phyloP scores from a whole-genome alignment of 169 alveolate species.

The Plasmodium vinckei region DNA sequence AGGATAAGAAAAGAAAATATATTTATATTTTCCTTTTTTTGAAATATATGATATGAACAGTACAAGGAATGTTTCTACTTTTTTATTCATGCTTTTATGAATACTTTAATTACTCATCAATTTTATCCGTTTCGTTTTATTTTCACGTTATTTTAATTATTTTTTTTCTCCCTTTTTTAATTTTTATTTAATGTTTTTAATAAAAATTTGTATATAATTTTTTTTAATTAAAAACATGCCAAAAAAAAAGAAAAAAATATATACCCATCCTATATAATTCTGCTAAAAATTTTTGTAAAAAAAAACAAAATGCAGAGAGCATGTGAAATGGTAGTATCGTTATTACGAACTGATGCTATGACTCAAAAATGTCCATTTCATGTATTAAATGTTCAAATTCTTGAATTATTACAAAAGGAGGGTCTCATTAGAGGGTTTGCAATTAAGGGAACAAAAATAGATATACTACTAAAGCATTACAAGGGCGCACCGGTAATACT shows the following conservation, averaged over 20 bases:
- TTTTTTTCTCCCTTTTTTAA: too few species aligned
- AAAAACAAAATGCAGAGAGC: constrained; percentile 88
- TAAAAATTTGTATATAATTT: background rate
- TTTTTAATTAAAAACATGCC: constrained; percentile 1
- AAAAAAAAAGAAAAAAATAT: constrained; percentile 4
- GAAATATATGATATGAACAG: too few species aligned
- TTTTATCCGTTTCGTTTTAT: too few species aligned
- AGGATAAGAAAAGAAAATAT: too few species aligned
- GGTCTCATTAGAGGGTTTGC: constrained; percentile 91
- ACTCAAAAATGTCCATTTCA: constrained; percentile 88
- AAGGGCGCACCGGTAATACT: constrained; percentile 85
- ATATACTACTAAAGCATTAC: constrained; percentile 89
- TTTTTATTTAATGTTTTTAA: too few species aligned
- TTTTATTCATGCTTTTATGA: too few species aligned
- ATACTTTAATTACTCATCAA: too few species aligned
- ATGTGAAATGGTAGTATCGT: constrained; percentile 92
- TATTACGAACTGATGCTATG: constrained; percentile 87
- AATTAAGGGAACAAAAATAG: constrained; percentile 90
- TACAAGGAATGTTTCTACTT: too few species aligned
- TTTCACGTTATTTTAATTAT: too few species aligned
- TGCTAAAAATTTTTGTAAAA: too few species aligned
- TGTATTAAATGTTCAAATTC: constrained; percentile 87
- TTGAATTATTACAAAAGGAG: constrained; percentile 87
- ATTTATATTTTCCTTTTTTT: too few species aligned
- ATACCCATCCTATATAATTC: background rate